Base-by-base conservation (phyloP, 148 eudicot species). In the Vaccinium myrtillus region DNA sequence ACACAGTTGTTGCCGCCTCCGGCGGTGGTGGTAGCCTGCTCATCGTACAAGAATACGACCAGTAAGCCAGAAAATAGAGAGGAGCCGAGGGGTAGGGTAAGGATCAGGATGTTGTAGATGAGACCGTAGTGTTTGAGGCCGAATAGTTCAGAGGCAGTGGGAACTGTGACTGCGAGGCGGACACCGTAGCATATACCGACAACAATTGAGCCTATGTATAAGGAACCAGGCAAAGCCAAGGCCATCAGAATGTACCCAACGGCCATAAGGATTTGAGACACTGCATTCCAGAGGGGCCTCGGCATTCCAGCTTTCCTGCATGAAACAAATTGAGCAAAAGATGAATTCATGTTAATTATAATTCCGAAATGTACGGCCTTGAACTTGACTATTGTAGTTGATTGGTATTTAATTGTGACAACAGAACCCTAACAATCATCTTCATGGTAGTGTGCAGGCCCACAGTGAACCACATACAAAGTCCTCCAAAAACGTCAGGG, bases 71-170 rank as follows among this genome's bases (percentile, higher is more conserved):
- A 97, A 90, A 97, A 97, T 23, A 97, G 94, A 90, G 95, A 95
- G 19, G 99, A 97, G 2, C 99, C 99, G 0, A 95, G 91, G 9
- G 99, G 98, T 25, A 97, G 94, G 84, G 91, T 95, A 77, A 97
- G 90, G 84, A 94, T 93, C 16, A 95, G 87, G 54, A 97, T 88
- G 83, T 97, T 97, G 90, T 95, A 95, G 58, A 95, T 88, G 81
- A 97, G 95, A 36, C 98, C 98, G 77, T 95, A 95, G 80, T 95
- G 92, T 86, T 91, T 97, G 85, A 97, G 98, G 12, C 99, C 98
- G 36, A 95, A 97, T 23, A 95, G 85, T 55, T 97, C 99, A 1
- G 98, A 95, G 84, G 99, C 99, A 0, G 98, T 92, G 2, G 99
- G 98, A 16, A 97, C 98, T 0, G 98, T 91, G 79, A 97, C 86